Percentiles rank a stretch among this genome's conserved stretches.
Conservation (phyloP, 768 basidiomycete genomes). For the Gymnopilus dilepis region DNA sequence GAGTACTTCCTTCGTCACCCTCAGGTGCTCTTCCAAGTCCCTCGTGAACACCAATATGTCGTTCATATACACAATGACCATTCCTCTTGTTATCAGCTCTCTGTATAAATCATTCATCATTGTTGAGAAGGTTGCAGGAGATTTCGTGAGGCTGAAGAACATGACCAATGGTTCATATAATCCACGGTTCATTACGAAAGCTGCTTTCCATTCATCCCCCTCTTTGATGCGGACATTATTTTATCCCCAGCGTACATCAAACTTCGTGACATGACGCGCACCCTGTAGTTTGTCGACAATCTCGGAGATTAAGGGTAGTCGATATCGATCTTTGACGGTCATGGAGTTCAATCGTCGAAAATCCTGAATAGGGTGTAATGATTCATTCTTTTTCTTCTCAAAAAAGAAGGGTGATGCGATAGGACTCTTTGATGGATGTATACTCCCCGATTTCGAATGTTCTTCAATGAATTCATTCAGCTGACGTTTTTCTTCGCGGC, state of each 20-base stretch:
- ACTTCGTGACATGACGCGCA: conserved; percentile 35
- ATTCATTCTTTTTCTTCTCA: conserved; percentile 18
- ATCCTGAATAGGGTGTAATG: conserved; percentile 30
- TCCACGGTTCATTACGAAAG: conserved; percentile 30
- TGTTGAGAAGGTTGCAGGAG: conserved; percentile 12
- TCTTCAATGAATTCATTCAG: conserved; percentile 14
- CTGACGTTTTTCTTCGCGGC: not conserved
- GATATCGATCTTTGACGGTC: conserved; percentile 36
- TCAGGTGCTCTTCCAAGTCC: conserved; percentile 14
- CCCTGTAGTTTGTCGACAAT: conserved; percentile 30
- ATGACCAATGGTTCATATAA: conserved; percentile 42
- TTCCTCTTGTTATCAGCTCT: conserved; percentile 4
- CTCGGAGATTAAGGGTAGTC: conserved; percentile 29
- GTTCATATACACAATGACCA: conserved; percentile 46
- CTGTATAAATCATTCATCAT: conserved; percentile 14
- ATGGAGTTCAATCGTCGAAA: conserved; percentile 35
- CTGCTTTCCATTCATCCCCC: conserved; percentile 38
- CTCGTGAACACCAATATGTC: conserved; percentile 42
- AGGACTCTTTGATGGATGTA: conserved; percentile 10
- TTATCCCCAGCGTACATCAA: conserved; percentile 47
- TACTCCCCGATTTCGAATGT: conserved; percentile 7
- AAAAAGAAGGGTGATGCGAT: conserved; percentile 19
- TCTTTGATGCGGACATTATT: conserved; percentile 40
- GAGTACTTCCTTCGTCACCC: conserved; percentile 22
- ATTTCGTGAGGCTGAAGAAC: conserved; percentile 42